These are phyloP conservation scores for Fusarium pseudoanthophilum DNA, from an alignment of 2,329 filamentous ascomycete genomes.

Conservation along the genomic window DNA sequence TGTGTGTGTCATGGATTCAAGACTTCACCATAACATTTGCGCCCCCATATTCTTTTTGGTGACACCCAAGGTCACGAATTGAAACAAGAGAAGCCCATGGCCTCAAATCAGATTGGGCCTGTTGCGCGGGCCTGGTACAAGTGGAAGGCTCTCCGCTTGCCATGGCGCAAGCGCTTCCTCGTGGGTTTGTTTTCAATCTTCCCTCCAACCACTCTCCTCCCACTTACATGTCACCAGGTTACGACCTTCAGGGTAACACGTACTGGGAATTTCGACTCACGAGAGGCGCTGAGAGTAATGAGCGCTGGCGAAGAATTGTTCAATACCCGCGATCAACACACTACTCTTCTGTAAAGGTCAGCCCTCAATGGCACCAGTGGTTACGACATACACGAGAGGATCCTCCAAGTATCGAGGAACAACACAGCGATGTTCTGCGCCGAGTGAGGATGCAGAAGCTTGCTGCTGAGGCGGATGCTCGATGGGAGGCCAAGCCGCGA, in stretches of 20 bases:
- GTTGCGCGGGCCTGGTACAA: constrained; percentile 62
- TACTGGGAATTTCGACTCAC: constrained; percentile 74
- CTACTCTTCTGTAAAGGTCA: constrained; percentile 65
- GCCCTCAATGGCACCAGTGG: constrained; percentile 76
- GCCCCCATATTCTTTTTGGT: constrained; percentile 16
- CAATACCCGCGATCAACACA: constrained; percentile 66
- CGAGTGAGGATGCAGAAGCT: constrained; percentile 64
- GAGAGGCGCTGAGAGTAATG: constrained; percentile 50
- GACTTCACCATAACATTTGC: constrained; percentile 31
- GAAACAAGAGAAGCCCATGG: constrained; percentile 45
- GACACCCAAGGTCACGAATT: constrained; percentile 8
- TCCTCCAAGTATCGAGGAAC: constrained; percentile 67
- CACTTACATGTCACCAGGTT: constrained; percentile 56
- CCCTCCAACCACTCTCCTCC: background rate
- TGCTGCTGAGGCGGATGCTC: constrained; percentile 70
- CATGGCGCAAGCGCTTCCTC: constrained; percentile 72
- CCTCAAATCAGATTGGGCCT: constrained; percentile 51
- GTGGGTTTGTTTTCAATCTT: constrained; percentile 59
- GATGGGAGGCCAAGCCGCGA: constrained; percentile 70
- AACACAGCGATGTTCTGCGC: constrained; percentile 63
- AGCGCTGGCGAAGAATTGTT: constrained; percentile 71
- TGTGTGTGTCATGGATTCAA: constrained; percentile 17
- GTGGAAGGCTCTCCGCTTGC: constrained; percentile 71
- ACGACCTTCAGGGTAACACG: constrained; percentile 73
- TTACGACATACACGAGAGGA: constrained; percentile 67